Percentiles rank a stretch among this genome's conserved stretches.
phyloP scores from a whole-genome alignment of 1,139 yeast genomes.

The Blastobotrys raffinosifermentans region DNA sequence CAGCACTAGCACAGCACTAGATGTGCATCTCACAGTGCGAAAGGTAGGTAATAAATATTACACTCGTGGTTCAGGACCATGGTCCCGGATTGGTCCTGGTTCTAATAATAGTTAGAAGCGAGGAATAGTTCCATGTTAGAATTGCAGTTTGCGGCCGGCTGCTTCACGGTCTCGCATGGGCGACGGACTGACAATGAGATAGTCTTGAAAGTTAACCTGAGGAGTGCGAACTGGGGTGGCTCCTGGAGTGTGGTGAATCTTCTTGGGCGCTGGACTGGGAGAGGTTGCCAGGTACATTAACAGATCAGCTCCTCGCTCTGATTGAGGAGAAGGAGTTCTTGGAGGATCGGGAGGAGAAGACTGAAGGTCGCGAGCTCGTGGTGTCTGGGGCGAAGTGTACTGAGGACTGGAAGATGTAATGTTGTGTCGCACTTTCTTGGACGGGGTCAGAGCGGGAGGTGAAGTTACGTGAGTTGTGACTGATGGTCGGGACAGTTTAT shows the following conservation, averaged over 20 bases:
- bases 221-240: constrained; percentile 30
- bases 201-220: constrained; percentile 74
- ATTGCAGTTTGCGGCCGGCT: background rate
- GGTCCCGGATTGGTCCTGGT: no score
- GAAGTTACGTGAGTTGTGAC: no score
- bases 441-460: constrained; percentile 1
- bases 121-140: background rate
- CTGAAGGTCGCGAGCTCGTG: background rate
- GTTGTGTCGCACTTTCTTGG: background rate
- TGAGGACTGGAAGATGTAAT: constrained; percentile 2
- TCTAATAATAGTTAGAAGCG: no score
- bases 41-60: no score
- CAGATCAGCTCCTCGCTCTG: constrained; percentile 76
- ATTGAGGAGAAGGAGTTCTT: constrained; percentile 21
- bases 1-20: no score
- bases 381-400: constrained; percentile 1
- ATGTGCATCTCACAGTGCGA: no score
- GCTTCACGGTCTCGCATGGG: constrained; percentile 34
- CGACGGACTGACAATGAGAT: constrained; percentile 71
- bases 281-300: constrained; percentile 79
- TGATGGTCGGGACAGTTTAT: background rate
- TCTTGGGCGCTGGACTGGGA: constrained; percentile 58
- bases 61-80: no score
- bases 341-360: constrained; percentile 15
- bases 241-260: constrained; percentile 12